Conservation (phyloP, 2,329 filamentous ascomycete genomes). For the Colletotrichum paranaense region DNA sequence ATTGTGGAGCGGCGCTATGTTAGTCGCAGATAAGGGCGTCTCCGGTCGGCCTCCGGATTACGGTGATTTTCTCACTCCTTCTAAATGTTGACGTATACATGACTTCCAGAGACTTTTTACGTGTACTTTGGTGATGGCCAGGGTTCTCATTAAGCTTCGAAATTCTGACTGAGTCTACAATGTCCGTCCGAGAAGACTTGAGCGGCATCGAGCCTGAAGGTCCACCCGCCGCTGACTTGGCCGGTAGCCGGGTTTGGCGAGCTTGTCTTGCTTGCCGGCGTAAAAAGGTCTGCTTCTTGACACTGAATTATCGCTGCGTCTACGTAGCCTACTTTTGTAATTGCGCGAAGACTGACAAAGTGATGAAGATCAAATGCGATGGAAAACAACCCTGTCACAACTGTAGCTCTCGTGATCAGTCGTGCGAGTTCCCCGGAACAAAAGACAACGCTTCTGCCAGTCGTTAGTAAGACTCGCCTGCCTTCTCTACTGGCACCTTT, state of each 20-base stretch:
- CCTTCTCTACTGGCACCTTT: neutral
- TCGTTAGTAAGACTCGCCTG: conserved; percentile 29
- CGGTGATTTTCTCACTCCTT: too few relatives aligned
- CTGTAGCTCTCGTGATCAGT: conserved; percentile 38
- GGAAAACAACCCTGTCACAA: conserved; percentile 41
- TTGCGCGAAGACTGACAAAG: too few relatives aligned
- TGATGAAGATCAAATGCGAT: conserved; percentile 41
- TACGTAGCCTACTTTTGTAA: too few relatives aligned
- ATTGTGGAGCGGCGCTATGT: too few relatives aligned
- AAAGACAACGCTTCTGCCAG: conserved; percentile 41
- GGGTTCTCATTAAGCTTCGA: too few relatives aligned
- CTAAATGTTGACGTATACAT: too few relatives aligned
- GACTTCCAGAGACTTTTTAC: too few relatives aligned
- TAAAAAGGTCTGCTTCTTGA: conserved; percentile 32
- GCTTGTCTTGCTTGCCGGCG: conserved; percentile 39
- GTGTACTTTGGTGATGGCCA: too few relatives aligned
- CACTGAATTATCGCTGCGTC: too few relatives aligned
- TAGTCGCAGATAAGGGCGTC: too few relatives aligned
- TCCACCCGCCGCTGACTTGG: conserved; percentile 39
- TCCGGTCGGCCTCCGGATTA: too few relatives aligned
- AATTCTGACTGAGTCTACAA: neutral
- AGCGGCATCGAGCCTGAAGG: neutral
- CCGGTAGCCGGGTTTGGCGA: conserved; percentile 25
- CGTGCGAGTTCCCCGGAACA: conserved; percentile 38
- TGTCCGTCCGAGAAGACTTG: neutral